These are phyloP conservation scores for Trichoderma citrinoviride DNA, from an alignment of 2,329 filamentous ascomycete genomes.

Conservation along the genomic window DNA sequence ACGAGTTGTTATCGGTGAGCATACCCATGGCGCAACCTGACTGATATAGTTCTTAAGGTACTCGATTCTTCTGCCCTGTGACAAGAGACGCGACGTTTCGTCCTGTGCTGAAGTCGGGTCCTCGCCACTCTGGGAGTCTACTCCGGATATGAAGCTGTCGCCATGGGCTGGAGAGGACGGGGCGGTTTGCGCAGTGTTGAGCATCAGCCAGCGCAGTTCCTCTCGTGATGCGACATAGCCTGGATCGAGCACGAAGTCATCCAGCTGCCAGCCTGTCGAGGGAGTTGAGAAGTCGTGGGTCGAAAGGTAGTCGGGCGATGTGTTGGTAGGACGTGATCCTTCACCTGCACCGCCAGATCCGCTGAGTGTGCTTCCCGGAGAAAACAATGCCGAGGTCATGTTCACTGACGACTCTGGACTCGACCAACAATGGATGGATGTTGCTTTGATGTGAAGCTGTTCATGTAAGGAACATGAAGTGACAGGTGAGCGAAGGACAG, in stretches of 20 bases:
- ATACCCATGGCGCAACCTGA: slow-evolving; percentile 10
- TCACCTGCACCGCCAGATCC: background rate
- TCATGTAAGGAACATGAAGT: background rate
- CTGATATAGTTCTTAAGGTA: slow-evolving; percentile 11
- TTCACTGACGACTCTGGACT: background rate
- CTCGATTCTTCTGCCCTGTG: slow-evolving; percentile 1
- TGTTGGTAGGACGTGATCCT: background rate
- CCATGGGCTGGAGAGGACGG: background rate
- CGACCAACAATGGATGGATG: background rate
- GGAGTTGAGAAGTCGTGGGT: slow-evolving; percentile 11
- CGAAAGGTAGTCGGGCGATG: background rate
- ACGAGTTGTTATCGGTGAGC: background rate
- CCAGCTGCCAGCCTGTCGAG: slow-evolving; percentile 13
- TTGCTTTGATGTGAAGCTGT: background rate
- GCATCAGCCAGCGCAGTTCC: slow-evolving; percentile 7
- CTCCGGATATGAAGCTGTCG: background rate
- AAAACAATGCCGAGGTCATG: background rate
- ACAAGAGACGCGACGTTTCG: background rate
- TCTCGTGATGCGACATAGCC: slow-evolving; percentile 14
- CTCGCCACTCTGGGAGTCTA: background rate
- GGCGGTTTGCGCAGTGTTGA: slow-evolving; percentile 10
- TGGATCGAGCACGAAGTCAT: slow-evolving; percentile 6
- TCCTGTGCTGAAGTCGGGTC: background rate
- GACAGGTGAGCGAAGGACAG: background rate
- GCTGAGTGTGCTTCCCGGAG: background rate